These are phyloP conservation scores for Leishmania braziliensis DNA, from an alignment of 208 protist genomes.

Conservation along the genomic window DNA sequence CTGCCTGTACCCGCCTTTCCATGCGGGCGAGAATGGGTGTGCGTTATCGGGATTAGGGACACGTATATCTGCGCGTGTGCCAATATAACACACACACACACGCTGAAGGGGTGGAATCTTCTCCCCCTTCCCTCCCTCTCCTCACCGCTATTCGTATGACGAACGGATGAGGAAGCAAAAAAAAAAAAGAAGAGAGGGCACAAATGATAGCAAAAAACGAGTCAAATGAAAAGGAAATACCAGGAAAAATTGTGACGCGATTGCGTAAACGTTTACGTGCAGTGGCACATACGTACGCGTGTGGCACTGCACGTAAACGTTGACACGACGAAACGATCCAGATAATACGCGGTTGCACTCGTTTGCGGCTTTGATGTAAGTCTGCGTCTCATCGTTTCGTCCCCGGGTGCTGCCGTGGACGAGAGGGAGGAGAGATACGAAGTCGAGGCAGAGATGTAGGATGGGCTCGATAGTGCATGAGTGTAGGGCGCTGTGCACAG, in stretches of 20 bases:
- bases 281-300: not conserved
- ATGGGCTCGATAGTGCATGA: not conserved
- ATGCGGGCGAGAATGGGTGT: not conserved
- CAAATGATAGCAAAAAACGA: not conserved
- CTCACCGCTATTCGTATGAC: not conserved
- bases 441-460: not conserved
- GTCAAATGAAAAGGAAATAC: not conserved
- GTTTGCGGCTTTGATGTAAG: not conserved
- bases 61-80: not conserved
- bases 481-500: not conserved
- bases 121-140: not conserved
- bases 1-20: not conserved
- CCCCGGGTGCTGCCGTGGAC: not conserved
- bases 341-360: not conserved
- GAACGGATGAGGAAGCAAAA: not conserved
- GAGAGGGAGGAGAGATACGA: not conserved
- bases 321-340: not conserved
- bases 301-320: not conserved
- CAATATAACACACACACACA: not conserved
- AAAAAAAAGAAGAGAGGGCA: not conserved
- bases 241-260: not conserved
- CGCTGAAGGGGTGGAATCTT: not conserved
- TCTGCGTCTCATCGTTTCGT: not conserved
- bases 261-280: not conserved
- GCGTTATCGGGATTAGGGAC: not conserved